Percentiles rank a stretch among this genome's conserved stretches.
These are phyloP conservation scores for Boletus speciosus DNA, from an alignment of 768 basidiomycete species.

Conservation along the genomic window DNA sequence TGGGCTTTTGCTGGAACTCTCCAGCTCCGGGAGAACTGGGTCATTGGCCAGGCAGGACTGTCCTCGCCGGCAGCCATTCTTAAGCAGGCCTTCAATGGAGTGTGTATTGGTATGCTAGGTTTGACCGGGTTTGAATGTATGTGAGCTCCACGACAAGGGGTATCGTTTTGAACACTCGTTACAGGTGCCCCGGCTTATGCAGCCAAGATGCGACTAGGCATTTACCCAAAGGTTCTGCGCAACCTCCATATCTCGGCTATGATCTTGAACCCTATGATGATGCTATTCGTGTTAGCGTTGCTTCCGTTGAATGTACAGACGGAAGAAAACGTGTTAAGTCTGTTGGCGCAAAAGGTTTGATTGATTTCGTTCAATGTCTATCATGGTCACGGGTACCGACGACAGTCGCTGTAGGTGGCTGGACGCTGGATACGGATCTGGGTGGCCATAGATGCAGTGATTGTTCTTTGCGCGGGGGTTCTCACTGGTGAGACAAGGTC, in stretches of 20 bases:
- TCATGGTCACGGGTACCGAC: neutral
- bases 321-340: conserved; percentile 58
- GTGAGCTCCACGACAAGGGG: neutral
- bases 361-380: neutral
- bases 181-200: conserved; percentile 63
- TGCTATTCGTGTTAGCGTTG: conserved; percentile 57
- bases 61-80: conserved; percentile 32
- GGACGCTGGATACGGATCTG: conserved; percentile 60
- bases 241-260: conserved; percentile 63
- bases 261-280: conserved; percentile 50
- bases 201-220: conserved; percentile 52
- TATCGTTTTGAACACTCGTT: neutral
- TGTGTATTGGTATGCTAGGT: conserved; percentile 69
- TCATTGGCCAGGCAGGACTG: conserved; percentile 28
- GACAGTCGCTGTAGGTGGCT: conserved; percentile 38
- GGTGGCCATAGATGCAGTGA: conserved; percentile 62
- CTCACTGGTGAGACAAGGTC: conserved; percentile 48
- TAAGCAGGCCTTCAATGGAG: conserved; percentile 57
- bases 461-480: conserved; percentile 72
- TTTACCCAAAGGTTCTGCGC: conserved; percentile 57
- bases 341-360: conserved; percentile 56
- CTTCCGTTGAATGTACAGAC: conserved; percentile 51
- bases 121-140: conserved; percentile 70
- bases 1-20: conserved; percentile 50
- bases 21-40: conserved; percentile 57